Evolutionary conservation across 148 eudicot genomes (phyloP).

Genomic region (Rhododendron griersonianum): DNA sequence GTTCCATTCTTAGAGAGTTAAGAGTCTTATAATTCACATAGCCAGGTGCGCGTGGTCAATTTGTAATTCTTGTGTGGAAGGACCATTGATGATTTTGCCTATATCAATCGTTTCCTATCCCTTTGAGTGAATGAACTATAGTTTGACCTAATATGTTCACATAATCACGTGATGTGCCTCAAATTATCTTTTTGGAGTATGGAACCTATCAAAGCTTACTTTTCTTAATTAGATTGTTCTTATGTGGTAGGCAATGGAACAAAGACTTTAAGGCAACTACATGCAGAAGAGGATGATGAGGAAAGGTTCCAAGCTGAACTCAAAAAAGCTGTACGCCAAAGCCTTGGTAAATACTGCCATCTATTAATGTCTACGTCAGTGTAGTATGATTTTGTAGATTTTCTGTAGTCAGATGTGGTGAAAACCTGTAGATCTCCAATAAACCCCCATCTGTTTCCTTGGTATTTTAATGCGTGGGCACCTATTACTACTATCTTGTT

Average conservation of each 20-base stretch:
- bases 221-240: slow-evolving; percentile 23
- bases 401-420: background rate
- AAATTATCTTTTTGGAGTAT: background rate
- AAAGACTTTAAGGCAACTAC: slow-evolving; percentile 59
- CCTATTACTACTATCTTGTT: background rate
- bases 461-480: background rate
- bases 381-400: background rate
- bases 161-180: background rate
- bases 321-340: slow-evolving; percentile 79
- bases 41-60: background rate
- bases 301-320: slow-evolving; percentile 93
- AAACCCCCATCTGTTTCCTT: background rate
- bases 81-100: background rate
- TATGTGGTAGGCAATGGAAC: slow-evolving; percentile 40
- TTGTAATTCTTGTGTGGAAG: background rate
- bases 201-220: slow-evolving; percentile 8
- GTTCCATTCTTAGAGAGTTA: background rate
- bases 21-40: background rate
- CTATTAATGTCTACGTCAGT: background rate
- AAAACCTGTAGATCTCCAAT: background rate
- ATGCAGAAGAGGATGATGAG: slow-evolving; percentile 83
- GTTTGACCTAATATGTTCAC: background rate
- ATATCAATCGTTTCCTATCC: background rate
- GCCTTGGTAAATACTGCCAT: slow-evolving; percentile 57
- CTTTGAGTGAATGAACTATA: background rate